phyloP scores from a whole-genome alignment of 805 yeast species.

The Monosporozyma aerobia region DNA sequence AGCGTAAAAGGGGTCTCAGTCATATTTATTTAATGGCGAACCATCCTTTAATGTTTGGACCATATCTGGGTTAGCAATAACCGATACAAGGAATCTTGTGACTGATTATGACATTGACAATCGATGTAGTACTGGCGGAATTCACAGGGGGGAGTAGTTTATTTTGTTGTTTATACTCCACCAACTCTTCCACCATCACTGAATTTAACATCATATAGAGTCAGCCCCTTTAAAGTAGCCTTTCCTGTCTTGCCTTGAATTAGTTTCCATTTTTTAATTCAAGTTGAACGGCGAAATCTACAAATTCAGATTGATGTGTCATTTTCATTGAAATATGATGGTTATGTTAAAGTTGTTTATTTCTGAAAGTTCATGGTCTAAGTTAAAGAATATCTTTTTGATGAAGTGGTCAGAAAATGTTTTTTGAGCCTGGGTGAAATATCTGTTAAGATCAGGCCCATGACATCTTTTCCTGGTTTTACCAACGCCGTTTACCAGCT shows the following conservation, averaged over 20 bases:
- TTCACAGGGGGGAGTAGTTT: too few relatives aligned
- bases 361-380: too few relatives aligned
- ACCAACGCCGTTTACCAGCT: too few relatives aligned
- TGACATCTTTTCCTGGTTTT: too few relatives aligned
- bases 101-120: too few relatives aligned
- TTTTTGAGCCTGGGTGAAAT: too few relatives aligned
- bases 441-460: too few relatives aligned
- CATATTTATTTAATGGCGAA: constrained; percentile 32
- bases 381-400: too few relatives aligned
- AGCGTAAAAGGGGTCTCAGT: constrained; percentile 8
- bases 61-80: constrained; percentile 48
- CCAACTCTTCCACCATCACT: constrained; percentile 28
- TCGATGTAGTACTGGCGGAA: too few relatives aligned
- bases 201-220: constrained; percentile 32
- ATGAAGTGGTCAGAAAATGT: too few relatives aligned
- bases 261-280: constrained; percentile 34
- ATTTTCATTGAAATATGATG: neutral
- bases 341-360: neutral
- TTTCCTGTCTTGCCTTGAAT: constrained; percentile 37
- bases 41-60: constrained; percentile 34
- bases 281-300: constrained; percentile 39
- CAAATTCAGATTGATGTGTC: constrained; percentile 32
- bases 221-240: constrained; percentile 33
- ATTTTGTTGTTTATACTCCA: too few relatives aligned
- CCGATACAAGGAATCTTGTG: too few relatives aligned